Conservation (phyloP, 805 yeast genomes). For the Ogataea paraovalis region DNA sequence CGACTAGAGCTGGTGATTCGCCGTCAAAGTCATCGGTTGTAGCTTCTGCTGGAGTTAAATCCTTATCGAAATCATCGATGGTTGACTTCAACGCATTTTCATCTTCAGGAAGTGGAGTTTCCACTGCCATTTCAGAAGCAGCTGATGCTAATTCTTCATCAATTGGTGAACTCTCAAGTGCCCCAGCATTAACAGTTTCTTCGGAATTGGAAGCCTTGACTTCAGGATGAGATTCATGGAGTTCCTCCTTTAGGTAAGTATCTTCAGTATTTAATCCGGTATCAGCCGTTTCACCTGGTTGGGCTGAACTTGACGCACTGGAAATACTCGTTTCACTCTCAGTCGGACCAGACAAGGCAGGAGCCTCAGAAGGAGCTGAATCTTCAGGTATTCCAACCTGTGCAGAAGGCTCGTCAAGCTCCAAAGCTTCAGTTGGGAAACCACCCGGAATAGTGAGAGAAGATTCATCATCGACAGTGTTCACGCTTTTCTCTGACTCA, state of each 20-base stretch:
- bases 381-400: slow-evolving; percentile 4
- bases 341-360: too few species aligned
- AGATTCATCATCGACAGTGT: not conserved
- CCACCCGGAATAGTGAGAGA: slow-evolving; percentile 11
- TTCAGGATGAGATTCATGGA: too few species aligned
- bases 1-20: not conserved
- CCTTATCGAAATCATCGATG: not conserved
- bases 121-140: not conserved
- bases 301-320: too few species aligned
- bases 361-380: not conserved
- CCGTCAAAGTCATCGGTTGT: not conserved
- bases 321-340: too few species aligned
- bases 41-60: not conserved
- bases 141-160: not conserved
- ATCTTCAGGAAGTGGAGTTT: not conserved
- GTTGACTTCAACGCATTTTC: not conserved
- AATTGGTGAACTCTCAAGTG: not conserved
- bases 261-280: too few species aligned
- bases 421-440: slow-evolving; percentile 7
- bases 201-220: too few species aligned
- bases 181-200: too few species aligned
- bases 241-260: too few species aligned
- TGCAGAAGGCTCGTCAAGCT: slow-evolving; percentile 5
- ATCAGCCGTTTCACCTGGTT: too few species aligned
- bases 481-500: not conserved